Evolutionary conservation across 352 stramenopile species (phyloP).

Genomic region (Globisporangium nunn): DNA sequence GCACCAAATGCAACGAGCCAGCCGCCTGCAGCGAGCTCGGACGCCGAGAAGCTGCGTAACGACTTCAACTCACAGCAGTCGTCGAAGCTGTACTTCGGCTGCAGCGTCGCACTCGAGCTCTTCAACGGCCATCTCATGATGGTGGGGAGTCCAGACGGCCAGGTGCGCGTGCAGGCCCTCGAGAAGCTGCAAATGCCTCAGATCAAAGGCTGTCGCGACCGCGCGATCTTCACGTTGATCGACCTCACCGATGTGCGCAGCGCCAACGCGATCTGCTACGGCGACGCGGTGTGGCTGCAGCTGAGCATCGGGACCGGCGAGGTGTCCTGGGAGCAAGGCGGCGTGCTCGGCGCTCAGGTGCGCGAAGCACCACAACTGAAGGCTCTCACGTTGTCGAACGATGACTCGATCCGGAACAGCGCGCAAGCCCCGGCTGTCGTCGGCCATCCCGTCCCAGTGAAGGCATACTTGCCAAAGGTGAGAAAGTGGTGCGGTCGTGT

Average conservation of each 20-base stretch:
- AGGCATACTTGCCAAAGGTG: constrained; percentile 67
- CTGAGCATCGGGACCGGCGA: constrained; percentile 60
- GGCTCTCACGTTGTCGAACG: constrained; percentile 36
- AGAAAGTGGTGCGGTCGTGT: not conserved
- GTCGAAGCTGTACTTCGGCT: constrained; percentile 50
- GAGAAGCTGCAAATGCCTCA: constrained; percentile 46
- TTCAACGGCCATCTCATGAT: constrained; percentile 77
- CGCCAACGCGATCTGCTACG: constrained; percentile 59
- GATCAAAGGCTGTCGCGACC: constrained; percentile 42
- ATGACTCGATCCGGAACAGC: constrained; percentile 46
- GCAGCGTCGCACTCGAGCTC: constrained; percentile 57
- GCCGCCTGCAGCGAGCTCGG: constrained; percentile 17
- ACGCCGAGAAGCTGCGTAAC: constrained; percentile 62
- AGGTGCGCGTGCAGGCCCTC: constrained; percentile 53
- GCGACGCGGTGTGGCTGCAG: constrained; percentile 73
- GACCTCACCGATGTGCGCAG: constrained; percentile 59
- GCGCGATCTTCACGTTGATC: constrained; percentile 63
- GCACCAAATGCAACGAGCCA: not conserved
- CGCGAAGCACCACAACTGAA: constrained; percentile 65
- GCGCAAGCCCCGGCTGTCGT: constrained; percentile 37
- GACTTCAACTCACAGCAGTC: constrained; percentile 63
- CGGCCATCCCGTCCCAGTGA: constrained; percentile 50
- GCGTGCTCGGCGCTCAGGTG: constrained; percentile 68
- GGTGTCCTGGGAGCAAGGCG: constrained; percentile 62
- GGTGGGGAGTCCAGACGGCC: constrained; percentile 49